Evolutionary conservation across 2,329 filamentous ascomycete genomes (phyloP).

Genomic region (Beauveria brongniartii): DNA sequence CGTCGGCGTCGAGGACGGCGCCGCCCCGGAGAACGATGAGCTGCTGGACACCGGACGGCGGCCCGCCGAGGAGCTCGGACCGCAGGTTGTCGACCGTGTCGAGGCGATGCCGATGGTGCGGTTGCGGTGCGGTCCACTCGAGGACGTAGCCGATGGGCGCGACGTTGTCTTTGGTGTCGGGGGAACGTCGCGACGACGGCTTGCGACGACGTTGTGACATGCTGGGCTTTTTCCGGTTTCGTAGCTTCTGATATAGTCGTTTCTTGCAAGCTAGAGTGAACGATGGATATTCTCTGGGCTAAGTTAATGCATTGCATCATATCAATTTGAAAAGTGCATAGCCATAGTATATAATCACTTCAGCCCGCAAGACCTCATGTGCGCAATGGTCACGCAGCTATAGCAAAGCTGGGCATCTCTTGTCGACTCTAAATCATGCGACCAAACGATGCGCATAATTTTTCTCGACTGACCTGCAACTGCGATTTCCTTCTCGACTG

Average conservation of each 20-base stretch:
- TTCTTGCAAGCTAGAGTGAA: not conserved
- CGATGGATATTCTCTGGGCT: not conserved
- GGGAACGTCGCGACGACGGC: not conserved
- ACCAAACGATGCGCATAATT: not conserved
- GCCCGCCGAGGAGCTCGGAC: conserved; percentile 10
- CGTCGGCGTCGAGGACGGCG: not conserved
- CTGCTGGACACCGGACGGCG: conserved; percentile 2
- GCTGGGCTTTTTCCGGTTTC: not conserved
- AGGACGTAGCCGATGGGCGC: conserved; percentile 13
- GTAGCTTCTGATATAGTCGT: not conserved
- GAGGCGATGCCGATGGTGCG: conserved; percentile 11
- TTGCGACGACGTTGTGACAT: conserved; percentile 7
- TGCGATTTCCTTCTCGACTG: not conserved
- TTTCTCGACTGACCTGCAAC: not conserved
- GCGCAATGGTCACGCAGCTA: not conserved
- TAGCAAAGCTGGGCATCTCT: not conserved
- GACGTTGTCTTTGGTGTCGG: conserved; percentile 1
- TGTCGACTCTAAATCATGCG: not conserved
- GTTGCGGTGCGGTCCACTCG: conserved; percentile 11
- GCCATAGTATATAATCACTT: not conserved
- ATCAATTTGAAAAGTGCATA: not conserved
- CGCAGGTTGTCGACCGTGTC: conserved; percentile 12
- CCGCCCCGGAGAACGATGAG: not conserved
- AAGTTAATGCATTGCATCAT: not conserved
- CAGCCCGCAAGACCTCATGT: not conserved